These are phyloP conservation scores for Trematosphaeria pertusa DNA, from an alignment of 2,329 filamentous ascomycete species.

Conservation along the genomic window DNA sequence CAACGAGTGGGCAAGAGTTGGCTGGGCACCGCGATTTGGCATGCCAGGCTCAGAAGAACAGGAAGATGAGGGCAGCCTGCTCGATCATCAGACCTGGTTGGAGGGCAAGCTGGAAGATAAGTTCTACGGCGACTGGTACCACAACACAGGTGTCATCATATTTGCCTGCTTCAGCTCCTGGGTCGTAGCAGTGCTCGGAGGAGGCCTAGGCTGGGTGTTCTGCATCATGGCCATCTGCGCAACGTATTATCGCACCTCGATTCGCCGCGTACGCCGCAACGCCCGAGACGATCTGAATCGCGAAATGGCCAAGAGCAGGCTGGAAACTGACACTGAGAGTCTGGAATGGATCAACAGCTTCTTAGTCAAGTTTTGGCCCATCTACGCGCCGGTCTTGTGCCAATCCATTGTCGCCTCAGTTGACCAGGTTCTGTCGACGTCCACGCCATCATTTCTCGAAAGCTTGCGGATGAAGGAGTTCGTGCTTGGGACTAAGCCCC, in stretches of 20 bases:
- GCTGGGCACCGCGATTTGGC: conserved; percentile 89
- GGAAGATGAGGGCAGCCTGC: conserved; percentile 66
- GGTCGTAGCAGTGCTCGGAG: conserved; percentile 87
- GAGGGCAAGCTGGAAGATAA: conserved; percentile 86
- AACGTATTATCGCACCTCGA: conserved; percentile 95
- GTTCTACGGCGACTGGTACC: conserved; percentile 97
- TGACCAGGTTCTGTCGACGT: conserved; percentile 92
- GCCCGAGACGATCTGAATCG: conserved; percentile 93
- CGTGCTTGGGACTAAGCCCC: conserved; percentile 91
- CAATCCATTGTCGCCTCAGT: conserved; percentile 92
- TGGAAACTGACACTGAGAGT: conserved; percentile 91
- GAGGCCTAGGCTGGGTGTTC: conserved; percentile 91
- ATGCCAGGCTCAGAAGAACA: conserved; percentile 56
- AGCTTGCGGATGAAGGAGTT: conserved; percentile 94
- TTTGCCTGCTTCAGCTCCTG: conserved; percentile 92
- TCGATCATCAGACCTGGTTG: conserved; percentile 88
- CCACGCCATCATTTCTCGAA: conserved; percentile 91
- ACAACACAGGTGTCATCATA: conserved; percentile 92
- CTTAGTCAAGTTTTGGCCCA: conserved; percentile 98
- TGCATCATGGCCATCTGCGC: conserved; percentile 90
- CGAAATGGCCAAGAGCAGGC: conserved; percentile 82
- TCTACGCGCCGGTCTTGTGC: conserved; percentile 92
- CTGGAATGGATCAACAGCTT: conserved; percentile 99
- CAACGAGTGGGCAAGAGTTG: conserved; percentile 65
- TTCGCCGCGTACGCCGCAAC: conserved; percentile 91